Conservation (phyloP, 179 eudicot genomes). For the Corrigiola litoralis region DNA sequence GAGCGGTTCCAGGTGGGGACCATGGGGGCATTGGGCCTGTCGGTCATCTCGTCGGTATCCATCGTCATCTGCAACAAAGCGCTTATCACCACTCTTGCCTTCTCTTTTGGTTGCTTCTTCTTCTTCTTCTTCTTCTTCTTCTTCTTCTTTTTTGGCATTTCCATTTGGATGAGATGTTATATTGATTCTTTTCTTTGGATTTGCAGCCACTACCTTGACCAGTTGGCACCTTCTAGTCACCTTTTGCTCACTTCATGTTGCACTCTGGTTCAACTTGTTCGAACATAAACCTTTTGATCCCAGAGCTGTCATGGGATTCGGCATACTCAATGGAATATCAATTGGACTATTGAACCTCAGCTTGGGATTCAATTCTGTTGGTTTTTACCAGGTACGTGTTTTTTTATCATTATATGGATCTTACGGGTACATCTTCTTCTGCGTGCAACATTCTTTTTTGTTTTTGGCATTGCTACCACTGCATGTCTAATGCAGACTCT, state of each 20-base stretch:
- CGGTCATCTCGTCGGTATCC: conserved; percentile 64
- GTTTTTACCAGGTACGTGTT: conserved; percentile 86
- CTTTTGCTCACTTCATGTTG: conserved; percentile 85
- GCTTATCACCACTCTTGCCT: conserved; percentile 61
- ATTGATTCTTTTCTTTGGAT: background rate
- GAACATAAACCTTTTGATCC: conserved; percentile 86
- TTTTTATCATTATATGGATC: too few species aligned
- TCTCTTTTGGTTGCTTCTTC: conserved; percentile 61
- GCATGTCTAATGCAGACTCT: too few species aligned
- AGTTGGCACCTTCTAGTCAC: conserved; percentile 96
- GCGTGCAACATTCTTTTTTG: too few species aligned
- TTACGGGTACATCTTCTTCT: too few species aligned
- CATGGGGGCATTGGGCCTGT: conserved; percentile 56
- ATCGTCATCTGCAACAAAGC: conserved; percentile 76
- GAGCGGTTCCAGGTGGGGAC: conserved; percentile 64
- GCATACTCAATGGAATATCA: conserved; percentile 77
- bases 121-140: too few species aligned
- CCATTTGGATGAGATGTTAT: too few species aligned
- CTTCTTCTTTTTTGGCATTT: too few species aligned
- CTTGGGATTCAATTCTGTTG: conserved; percentile 88
- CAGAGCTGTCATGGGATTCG: conserved; percentile 76
- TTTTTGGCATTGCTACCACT: too few species aligned
- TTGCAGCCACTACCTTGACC: conserved; percentile 83
- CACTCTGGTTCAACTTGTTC: conserved; percentile 61
- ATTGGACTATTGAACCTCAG: conserved; percentile 85